Evolutionary conservation across 768 basidiomycete species (phyloP).

Genomic region (Rhizopogon sp.): DNA sequence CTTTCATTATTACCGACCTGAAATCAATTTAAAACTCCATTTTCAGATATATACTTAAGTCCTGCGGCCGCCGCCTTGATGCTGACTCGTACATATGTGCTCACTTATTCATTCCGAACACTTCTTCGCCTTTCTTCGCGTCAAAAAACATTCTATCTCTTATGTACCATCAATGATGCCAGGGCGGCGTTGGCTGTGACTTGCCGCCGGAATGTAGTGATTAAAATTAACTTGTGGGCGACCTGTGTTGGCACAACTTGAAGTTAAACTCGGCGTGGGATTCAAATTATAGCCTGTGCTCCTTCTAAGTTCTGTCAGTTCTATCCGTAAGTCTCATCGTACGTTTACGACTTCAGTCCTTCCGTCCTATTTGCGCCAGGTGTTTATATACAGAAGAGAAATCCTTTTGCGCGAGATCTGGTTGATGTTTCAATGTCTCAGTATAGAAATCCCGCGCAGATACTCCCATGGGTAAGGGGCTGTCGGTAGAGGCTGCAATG

Average conservation of each 20-base stretch:
- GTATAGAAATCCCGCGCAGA: slow-evolving; percentile 62
- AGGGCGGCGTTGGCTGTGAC: background rate
- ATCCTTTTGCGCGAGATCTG: slow-evolving; percentile 64
- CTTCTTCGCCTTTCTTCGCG: background rate
- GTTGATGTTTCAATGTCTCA: slow-evolving; percentile 44
- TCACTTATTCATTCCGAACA: background rate
- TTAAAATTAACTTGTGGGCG: background rate
- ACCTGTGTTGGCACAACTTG: background rate
- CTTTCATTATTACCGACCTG: background rate
- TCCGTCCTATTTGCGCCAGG: slow-evolving; percentile 30
- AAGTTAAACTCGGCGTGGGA: background rate
- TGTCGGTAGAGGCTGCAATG: slow-evolving; percentile 45
- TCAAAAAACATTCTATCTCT: background rate
- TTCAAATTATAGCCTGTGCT: background rate
- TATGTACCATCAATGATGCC: background rate
- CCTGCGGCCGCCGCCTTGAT: background rate
- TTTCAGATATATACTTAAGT: background rate
- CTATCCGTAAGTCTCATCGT: background rate
- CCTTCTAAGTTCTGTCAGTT: background rate
- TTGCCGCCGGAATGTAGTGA: background rate
- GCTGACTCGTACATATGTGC: background rate
- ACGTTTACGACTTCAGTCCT: slow-evolving; percentile 5
- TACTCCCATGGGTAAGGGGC: slow-evolving; percentile 59
- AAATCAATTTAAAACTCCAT: background rate
- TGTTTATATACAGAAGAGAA: slow-evolving; percentile 79